Conservation (phyloP, 2,329 filamentous ascomycete species). For the Coniochaeta pulveracea region DNA sequence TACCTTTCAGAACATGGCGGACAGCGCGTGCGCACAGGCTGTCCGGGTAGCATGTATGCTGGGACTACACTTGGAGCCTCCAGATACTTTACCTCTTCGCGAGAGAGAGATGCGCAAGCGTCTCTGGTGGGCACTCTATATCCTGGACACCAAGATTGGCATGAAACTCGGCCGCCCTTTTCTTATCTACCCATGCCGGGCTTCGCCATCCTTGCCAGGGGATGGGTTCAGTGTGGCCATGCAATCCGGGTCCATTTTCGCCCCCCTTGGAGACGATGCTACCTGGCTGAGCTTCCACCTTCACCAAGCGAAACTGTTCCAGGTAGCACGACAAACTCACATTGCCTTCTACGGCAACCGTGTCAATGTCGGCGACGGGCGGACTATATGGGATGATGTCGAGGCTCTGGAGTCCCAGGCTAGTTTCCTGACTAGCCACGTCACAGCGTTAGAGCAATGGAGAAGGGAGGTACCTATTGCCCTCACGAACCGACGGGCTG, state of each 20-base stretch:
- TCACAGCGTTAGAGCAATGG: background rate
- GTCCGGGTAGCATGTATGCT: conserved; percentile 25
- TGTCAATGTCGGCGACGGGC: background rate
- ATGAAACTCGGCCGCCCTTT: conserved; percentile 8
- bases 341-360: background rate
- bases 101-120: conserved; percentile 6
- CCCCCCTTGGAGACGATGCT: background rate
- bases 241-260: background rate
- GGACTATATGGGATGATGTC: background rate
- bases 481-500: background rate
- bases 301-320: conserved; percentile 2
- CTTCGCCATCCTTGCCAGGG: background rate
- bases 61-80: conserved; percentile 27
- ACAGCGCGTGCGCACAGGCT: conserved; percentile 20
- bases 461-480: background rate
- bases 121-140: conserved; percentile 7
- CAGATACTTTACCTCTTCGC: conserved; percentile 12
- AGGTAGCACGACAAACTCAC: background rate
- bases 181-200: background rate
- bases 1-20: conserved; percentile 25
- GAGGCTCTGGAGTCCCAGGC: background rate
- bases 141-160: conserved; percentile 8
- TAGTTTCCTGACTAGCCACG: background rate
- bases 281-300: conserved; percentile 4
- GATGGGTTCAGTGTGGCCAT: background rate